Evolutionary conservation across 192 early-diverging fungal species (phyloP), one percentile per base, ranked within the genome.

Genomic region (Pilobolus umbonatus): DNA sequence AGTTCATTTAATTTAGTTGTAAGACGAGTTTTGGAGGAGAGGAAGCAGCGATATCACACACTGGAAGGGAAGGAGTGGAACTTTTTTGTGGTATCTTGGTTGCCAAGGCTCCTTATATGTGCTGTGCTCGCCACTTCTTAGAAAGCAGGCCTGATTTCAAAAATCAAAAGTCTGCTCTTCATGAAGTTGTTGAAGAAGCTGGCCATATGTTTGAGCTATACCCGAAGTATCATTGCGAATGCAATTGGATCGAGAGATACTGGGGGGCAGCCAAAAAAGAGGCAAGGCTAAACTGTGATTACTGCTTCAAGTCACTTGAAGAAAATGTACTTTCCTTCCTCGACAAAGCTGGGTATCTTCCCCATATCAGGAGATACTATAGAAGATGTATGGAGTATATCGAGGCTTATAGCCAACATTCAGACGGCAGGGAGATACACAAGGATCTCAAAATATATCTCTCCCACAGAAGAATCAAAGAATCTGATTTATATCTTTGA

Each of bases 161-260:
- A 42, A 38, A 42, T 25, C 40, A 62, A 19, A 19, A 36, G 25
- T 35, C 51, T 22, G 19, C 46, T 3, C 12, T 62, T 24, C 3
- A 54, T 32, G 39, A 62, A 54, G 12, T 38, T 46, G 29, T 62
- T 28, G 14, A 12, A 29, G 21, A 21, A 32, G 15, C 50, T 34
- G 17, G 30, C 22, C 61, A 62, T 54, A 54, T 54, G 5, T 62
- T 42, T 25, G 40, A 54, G n/a, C 42, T 43, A 8, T 35, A 35
- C 11, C 34, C 34, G 4, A 65, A 65, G 39, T 45, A 58, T 22
- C 55, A 65, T 32, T 65, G 38, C 39, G 63, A 65, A 35, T 58
- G 55, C 19, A 58, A 65, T 29, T 65, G 47, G 47, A 65, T 66
- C 24, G 43, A 66, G 22, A 14, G 42, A 42, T 66, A 60, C 9